Percentiles rank a stretch among this genome's conserved stretches.
phyloP scores from a whole-genome alignment of 2,329 filamentous ascomycete genomes.

The Arthrobotrys entomopaga region DNA sequence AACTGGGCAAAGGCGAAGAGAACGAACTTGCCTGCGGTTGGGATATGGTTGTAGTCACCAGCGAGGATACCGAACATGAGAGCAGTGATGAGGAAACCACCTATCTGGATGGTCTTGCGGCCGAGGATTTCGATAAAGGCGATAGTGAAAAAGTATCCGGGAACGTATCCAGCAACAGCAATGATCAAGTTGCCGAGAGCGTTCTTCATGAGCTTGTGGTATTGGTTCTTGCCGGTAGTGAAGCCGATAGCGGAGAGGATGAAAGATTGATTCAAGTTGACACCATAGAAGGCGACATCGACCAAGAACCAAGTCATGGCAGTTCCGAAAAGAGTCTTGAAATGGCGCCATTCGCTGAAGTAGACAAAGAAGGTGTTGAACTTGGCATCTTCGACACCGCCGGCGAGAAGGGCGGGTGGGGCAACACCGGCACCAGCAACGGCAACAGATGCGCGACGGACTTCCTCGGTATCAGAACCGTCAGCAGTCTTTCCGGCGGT shows the following conservation, averaged over 20 bases:
- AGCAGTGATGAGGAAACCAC: slow-evolving; percentile 57
- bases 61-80: slow-evolving; percentile 36
- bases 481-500: slow-evolving; percentile 15
- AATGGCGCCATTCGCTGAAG: slow-evolving; percentile 60
- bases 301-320: slow-evolving; percentile 57
- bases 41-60: slow-evolving; percentile 43
- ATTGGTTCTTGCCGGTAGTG: slow-evolving; percentile 59
- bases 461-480: slow-evolving; percentile 63
- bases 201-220: slow-evolving; percentile 60
- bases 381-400: slow-evolving; percentile 42
- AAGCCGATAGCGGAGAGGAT: slow-evolving; percentile 61
- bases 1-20: slow-evolving; percentile 55
- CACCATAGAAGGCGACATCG: slow-evolving; percentile 57
- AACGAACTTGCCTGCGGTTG: slow-evolving; percentile 47
- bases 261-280: slow-evolving; percentile 61
- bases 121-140: slow-evolving; percentile 59
- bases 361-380: slow-evolving; percentile 60
- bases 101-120: slow-evolving; percentile 78
- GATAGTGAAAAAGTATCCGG: slow-evolving; percentile 60
- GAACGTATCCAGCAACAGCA: slow-evolving; percentile 59
- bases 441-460: slow-evolving; percentile 32
- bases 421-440: slow-evolving; percentile 29
- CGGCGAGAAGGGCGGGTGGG: slow-evolving; percentile 50
- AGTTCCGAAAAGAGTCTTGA: slow-evolving; percentile 61
- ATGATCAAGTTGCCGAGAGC: slow-evolving; percentile 62